Evolutionary conservation across 2,329 filamentous ascomycete genomes (phyloP).

Genomic region (Microdochium paspali): DNA sequence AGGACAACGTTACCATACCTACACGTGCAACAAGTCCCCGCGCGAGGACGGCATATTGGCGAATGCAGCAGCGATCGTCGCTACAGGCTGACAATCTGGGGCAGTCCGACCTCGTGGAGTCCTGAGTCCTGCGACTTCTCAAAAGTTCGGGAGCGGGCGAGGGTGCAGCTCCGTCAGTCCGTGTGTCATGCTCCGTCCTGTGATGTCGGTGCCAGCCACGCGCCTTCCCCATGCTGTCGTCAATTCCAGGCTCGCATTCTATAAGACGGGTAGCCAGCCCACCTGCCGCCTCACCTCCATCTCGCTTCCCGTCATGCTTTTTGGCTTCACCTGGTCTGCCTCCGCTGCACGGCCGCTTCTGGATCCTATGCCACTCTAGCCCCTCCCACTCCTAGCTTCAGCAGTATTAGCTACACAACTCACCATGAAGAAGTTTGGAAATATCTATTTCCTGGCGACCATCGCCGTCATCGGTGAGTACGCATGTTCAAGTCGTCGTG

Average conservation of each 20-base stretch:
- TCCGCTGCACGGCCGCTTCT: background rate
- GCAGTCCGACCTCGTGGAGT: no score
- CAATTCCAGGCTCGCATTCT: no score
- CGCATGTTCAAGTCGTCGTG: background rate
- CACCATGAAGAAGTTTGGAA: constrained; percentile 23
- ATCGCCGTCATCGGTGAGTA: constrained; percentile 30
- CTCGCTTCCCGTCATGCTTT: no score
- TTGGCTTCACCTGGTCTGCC: no score
- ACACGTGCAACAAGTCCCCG: no score
- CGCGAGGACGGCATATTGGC: background rate
- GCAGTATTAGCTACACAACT: background rate
- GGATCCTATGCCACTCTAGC: background rate
- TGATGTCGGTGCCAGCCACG: no score
- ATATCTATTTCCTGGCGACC: constrained; percentile 32
- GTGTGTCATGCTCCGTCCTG: no score
- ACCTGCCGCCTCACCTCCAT: no score
- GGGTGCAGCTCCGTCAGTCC: no score
- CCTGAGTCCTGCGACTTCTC: background rate
- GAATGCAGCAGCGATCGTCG: background rate
- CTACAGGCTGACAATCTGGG: background rate
- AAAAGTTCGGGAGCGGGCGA: background rate
- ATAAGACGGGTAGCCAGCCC: no score
- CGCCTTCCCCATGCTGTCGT: no score
- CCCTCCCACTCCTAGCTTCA: background rate
- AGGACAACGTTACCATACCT: no score